phyloP scores from a whole-genome alignment of 345 rosid species.

The Hibiscus mutabilis region DNA sequence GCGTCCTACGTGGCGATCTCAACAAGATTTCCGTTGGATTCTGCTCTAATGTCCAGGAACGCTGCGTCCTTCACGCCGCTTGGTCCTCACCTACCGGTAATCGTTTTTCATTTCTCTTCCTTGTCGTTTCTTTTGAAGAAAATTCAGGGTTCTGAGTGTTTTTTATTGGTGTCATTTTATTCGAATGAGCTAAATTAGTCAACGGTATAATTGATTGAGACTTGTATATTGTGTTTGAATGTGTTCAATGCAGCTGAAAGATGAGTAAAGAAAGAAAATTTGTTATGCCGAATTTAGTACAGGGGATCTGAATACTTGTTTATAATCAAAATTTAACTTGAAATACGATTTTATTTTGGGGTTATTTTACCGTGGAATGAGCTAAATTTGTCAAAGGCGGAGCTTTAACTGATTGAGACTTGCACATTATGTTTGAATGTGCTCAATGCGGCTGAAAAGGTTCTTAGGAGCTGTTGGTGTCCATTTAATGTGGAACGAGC shows the following conservation, averaged over 20 bases:
- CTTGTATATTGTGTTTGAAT: not conserved
- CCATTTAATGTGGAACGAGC: not conserved
- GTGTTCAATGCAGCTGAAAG: conserved; percentile 2
- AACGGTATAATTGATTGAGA: not conserved
- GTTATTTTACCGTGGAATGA: not conserved
- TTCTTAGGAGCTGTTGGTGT: not conserved
- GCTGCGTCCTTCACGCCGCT: conserved; percentile 89
- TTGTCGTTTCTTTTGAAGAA: not conserved
- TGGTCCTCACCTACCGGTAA: conserved; percentile 96
- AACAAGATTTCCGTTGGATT: conserved; percentile 90
- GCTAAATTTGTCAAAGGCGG: not conserved
- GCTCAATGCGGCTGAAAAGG: conserved; percentile 1
- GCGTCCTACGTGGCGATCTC: conserved; percentile 94
- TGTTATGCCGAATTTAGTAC: not conserved
- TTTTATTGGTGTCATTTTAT: too few species aligned
- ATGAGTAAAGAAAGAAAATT: not conserved
- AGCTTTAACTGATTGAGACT: not conserved
- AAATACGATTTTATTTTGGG: not conserved
- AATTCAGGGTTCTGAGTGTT: too few species aligned
- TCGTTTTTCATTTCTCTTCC: not conserved
- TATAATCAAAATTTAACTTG: not conserved
- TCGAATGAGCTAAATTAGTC: not conserved
- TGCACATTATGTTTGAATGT: not conserved
- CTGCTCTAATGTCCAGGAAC: conserved; percentile 91
- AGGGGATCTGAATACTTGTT: not conserved